Conservation (phyloP, 306 rosid genomes). For the Vicia sativa region DNA sequence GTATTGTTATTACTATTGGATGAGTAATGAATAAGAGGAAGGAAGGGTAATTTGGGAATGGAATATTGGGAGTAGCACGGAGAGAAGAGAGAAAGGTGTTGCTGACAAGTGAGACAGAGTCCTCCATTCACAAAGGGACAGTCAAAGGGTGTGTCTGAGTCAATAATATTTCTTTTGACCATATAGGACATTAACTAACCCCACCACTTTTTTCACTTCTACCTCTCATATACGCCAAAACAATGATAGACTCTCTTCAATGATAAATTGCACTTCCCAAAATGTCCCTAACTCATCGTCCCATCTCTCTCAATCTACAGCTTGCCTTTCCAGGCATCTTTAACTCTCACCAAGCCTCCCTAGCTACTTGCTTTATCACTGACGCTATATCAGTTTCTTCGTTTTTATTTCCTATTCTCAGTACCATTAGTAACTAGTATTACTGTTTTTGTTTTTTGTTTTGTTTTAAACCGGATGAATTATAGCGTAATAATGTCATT, state of each 20-base stretch:
- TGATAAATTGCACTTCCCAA: constrained; percentile 30
- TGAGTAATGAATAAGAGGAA: too few relatives aligned
- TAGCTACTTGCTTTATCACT: constrained; percentile 40
- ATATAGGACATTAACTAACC: constrained; percentile 41
- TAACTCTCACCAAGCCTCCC: constrained; percentile 45
- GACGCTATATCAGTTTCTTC: background rate
- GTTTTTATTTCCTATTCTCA: too few relatives aligned
- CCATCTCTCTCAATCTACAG: constrained; percentile 40
- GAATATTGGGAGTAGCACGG: constrained; percentile 23
- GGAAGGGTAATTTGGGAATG: constrained; percentile 30
- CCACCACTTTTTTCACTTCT: constrained; percentile 32
- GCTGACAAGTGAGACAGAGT: constrained; percentile 46
- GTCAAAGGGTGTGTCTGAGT: constrained; percentile 45
- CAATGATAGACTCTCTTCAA: constrained; percentile 47
- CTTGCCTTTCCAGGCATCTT: constrained; percentile 53
- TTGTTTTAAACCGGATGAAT: too few relatives aligned
- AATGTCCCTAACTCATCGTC: constrained; percentile 40
- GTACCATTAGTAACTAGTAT: too few relatives aligned
- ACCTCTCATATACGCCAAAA: constrained; percentile 40
- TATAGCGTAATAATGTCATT: too few relatives aligned
- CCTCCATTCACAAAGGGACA: constrained; percentile 38
- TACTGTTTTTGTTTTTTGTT: too few relatives aligned
- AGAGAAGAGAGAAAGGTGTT: constrained; percentile 29
- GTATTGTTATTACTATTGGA: too few relatives aligned
- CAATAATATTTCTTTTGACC: constrained; percentile 52